These are phyloP conservation scores for Fusarium sp. DNA, from an alignment of 2,329 filamentous ascomycete species.

Conservation along the genomic window DNA sequence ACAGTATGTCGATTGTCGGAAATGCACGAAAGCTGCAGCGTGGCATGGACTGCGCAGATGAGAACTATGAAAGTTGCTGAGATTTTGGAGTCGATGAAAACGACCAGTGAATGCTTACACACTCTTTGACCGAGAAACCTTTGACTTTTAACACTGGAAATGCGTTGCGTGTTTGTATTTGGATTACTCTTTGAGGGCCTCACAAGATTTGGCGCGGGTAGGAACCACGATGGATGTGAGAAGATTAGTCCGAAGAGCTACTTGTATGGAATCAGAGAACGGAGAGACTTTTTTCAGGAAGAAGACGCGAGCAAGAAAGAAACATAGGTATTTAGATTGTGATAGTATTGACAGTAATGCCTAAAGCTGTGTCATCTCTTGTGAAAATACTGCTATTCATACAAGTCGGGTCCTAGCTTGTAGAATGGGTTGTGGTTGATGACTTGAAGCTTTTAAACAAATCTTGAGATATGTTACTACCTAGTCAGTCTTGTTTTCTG, in stretches of 20 bases:
- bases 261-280: too few relatives aligned
- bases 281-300: neutral
- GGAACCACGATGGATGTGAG: neutral
- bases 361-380: too few relatives aligned
- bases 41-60: neutral
- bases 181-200: neutral
- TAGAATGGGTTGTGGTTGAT: too few relatives aligned
- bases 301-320: neutral
- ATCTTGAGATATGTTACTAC: neutral
- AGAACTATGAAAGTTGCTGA: neutral
- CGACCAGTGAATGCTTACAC: rapidly evolving
- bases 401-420: too few relatives aligned
- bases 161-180: rapidly evolving
- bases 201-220: neutral
- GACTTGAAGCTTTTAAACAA: rapidly evolving
- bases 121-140: too few relatives aligned
- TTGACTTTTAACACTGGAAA: neutral
- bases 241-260: neutral
- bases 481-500: too few relatives aligned
- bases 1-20: rapidly evolving
- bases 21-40: too few relatives aligned
- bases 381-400: too few relatives aligned
- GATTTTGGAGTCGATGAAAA: too few relatives aligned
- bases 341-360: neutral
- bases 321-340: neutral